Conservation (phyloP, 768 basidiomycete species). For the Mrakia frigida region DNA sequence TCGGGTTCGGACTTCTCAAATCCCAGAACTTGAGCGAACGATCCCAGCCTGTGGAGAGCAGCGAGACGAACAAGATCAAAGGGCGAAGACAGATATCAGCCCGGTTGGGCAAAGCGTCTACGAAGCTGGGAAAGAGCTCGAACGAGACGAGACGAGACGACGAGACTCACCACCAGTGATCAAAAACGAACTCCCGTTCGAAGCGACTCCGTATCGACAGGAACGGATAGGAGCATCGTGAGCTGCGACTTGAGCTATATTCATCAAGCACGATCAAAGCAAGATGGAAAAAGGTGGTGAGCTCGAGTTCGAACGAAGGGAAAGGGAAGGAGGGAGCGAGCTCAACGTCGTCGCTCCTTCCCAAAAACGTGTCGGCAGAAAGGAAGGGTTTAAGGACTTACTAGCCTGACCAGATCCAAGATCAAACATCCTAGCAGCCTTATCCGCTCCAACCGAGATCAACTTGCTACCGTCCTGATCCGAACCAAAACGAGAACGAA, state of each 20-base stretch:
- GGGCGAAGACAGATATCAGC: too few species aligned
- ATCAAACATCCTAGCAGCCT: slow-evolving; percentile 90
- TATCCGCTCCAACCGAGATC: slow-evolving; percentile 89
- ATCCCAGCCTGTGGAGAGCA: slow-evolving; percentile 68
- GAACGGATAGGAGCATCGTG: slow-evolving; percentile 85
- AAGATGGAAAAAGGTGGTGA: neutral
- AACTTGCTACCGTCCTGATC: slow-evolving; percentile 85
- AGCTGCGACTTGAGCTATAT: slow-evolving; percentile 65
- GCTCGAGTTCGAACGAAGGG: neutral
- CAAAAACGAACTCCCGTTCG: slow-evolving; percentile 55
- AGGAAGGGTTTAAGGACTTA: neutral
- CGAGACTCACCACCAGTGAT: slow-evolving; percentile 58
- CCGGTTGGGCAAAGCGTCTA: too few species aligned
- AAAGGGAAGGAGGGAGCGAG: neutral
- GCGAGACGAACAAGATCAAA: neutral
- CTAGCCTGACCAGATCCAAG: slow-evolving; percentile 70
- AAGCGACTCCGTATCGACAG: slow-evolving; percentile 56
- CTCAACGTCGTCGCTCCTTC: neutral
- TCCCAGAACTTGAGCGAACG: slow-evolving; percentile 78
- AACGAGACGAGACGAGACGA: neutral
- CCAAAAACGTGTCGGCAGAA: too few species aligned
- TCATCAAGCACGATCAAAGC: too few species aligned
- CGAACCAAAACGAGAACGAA: slow-evolving; percentile 22
- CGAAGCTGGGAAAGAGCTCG: too few species aligned
- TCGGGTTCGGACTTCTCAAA: neutral